Percentiles rank a stretch among this genome's conserved stretches.
phyloP scores from a whole-genome alignment of 2,329 filamentous ascomycete species.

The Metarhizium rileyi region DNA sequence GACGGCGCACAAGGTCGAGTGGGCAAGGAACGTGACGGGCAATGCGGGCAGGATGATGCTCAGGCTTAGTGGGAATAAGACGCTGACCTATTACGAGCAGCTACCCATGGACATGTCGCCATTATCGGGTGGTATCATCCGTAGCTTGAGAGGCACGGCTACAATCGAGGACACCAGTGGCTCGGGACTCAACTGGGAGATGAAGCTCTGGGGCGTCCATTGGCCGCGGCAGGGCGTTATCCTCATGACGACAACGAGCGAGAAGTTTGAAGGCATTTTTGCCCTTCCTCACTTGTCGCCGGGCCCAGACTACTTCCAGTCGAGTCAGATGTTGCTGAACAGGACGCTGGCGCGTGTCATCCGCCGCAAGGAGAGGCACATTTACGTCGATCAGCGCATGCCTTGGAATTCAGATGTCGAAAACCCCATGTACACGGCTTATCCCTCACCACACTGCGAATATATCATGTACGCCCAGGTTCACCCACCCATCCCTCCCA shows the following conservation, averaged over 20 bases:
- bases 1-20: slow-evolving; percentile 46
- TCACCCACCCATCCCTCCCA: slow-evolving; percentile 39
- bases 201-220: slow-evolving; percentile 75
- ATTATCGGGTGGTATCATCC: slow-evolving; percentile 43
- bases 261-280: slow-evolving; percentile 90
- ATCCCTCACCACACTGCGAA: slow-evolving; percentile 69
- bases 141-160: slow-evolving; percentile 60
- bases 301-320: slow-evolving; percentile 42
- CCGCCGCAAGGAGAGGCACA: slow-evolving; percentile 48
- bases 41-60: slow-evolving; percentile 58
- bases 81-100: slow-evolving; percentile 34
- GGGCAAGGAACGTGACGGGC: slow-evolving; percentile 75
- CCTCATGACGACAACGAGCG: slow-evolving; percentile 79
- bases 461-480: slow-evolving; percentile 80
- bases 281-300: slow-evolving; percentile 75
- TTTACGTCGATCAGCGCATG: slow-evolving; percentile 47
- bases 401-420: slow-evolving; percentile 70
- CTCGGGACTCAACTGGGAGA: slow-evolving; percentile 64
- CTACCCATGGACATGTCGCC: slow-evolving; percentile 22
- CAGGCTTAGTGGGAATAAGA: slow-evolving; percentile 48
- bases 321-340: slow-evolving; percentile 58
- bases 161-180: slow-evolving; percentile 62
- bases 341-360: slow-evolving; percentile 60
- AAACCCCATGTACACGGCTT: slow-evolving; percentile 46
- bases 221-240: slow-evolving; percentile 73